phyloP scores from a whole-genome alignment of 495 filamentous ascomycete species.

The Recurvomyces mirabilis region DNA sequence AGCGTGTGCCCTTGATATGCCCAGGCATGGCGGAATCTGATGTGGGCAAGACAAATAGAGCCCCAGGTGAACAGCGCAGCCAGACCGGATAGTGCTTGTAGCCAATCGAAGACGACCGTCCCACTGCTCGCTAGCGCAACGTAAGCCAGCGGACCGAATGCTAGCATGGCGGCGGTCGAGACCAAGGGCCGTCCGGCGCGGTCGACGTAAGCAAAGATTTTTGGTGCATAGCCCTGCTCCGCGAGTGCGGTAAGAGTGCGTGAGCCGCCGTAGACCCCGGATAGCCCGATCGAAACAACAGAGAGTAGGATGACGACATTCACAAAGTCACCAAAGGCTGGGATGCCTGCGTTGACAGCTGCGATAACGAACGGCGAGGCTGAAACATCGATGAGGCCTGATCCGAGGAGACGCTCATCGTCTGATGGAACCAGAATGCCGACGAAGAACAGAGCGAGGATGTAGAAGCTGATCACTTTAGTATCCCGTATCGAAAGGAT shows the following conservation, averaged over 20 bases:
- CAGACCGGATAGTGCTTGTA: constrained; percentile 56
- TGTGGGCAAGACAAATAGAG: constrained; percentile 59
- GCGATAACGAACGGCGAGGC: constrained; percentile 33
- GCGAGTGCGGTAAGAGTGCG: constrained; percentile 31
- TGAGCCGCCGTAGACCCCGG: constrained; percentile 31
- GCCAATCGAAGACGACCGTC: constrained; percentile 44
- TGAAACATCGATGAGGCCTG: constrained; percentile 18
- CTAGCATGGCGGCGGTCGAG: constrained; percentile 7
- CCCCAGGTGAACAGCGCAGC: constrained; percentile 61
- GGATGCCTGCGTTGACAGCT: constrained; percentile 30
- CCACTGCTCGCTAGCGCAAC: constrained; percentile 20
- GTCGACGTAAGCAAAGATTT: constrained; percentile 32
- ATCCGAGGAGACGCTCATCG: constrained; percentile 23
- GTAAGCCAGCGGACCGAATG: constrained; percentile 32
- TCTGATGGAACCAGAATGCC: constrained; percentile 30
- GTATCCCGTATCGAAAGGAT: background rate
- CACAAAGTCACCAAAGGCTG: constrained; percentile 28
- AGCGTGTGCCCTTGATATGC: constrained; percentile 47
- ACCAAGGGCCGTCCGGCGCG: constrained; percentile 26
- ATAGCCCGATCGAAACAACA: constrained; percentile 32
- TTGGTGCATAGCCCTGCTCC: constrained; percentile 30
- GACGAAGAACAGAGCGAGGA: constrained; percentile 28
- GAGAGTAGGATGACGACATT: constrained; percentile 33
- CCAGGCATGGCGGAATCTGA: constrained; percentile 64
- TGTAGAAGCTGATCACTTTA: constrained; percentile 22